Evolutionary conservation across 441 rosid genomes (phyloP), one percentile per base, ranked within the genome.

Genomic region (Arabidopsis hybrid): DNA sequence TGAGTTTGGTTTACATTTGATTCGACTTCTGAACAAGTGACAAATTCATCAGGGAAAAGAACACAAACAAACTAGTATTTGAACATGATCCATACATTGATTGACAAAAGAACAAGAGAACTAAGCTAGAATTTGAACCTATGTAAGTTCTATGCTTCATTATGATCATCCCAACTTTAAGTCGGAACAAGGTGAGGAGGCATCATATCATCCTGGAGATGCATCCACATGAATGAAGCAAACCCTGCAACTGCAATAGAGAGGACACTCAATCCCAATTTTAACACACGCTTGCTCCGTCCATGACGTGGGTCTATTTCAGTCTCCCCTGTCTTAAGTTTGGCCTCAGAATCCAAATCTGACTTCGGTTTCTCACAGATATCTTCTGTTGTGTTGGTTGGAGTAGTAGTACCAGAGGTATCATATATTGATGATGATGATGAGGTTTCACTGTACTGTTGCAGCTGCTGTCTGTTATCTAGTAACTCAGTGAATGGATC

Each of bases 381-480:
- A 17, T 77, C 71, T 40, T 69, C 72, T 7, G 82, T 73, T 69
- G 71, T 69, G n/a, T 55, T 69, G 21, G 60, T 69, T 55, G 79
- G 83, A 58, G 71, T 74, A 16, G 83, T 86, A 60, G 76, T 50
- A 45, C 75, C 74, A 69, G 78, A 69, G 0, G 60, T 62, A 65
- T 85, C 88, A 67, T 86, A 81, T 1, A 92, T 85, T 47, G 98
- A 92, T 60, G 97, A 88, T 43, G 95, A 91, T 73, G 88, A 92
- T 9, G 86, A 83, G 45, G 14, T 78, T 77, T 73, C 82, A 71
- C 74, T 82, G 51, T 45, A 72, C 35, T 79, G 87, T 57, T 84
- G 82, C 57, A 43, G 35, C 57, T 71, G 65, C 14, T 52, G 39
- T 71, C 79, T 86, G 8, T 87, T 80, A 53, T 83, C 84, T 67